Base-by-base conservation (phyloP, 2,329 filamentous ascomycete species). In the Fusarium annulatum region DNA sequence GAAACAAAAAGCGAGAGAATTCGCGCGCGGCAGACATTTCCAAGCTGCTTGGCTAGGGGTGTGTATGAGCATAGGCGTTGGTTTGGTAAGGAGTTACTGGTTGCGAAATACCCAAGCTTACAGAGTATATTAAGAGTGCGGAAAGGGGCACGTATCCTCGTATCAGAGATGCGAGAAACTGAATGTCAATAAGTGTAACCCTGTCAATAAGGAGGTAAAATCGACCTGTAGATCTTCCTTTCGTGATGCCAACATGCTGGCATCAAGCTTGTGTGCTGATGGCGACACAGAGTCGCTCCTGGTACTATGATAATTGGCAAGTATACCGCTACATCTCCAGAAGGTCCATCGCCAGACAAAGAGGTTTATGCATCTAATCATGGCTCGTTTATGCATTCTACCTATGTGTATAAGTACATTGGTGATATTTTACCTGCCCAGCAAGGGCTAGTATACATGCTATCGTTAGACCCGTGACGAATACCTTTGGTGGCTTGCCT, bases 1-100 rank as follows among this genome's bases (percentile, higher is more conserved):
- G 88, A 68, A 80, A 85, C 45, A 86, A 88, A 74, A 89, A 86
- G 79, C 86, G 86, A 34, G 88, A 89, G 75, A 88, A 87, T 64
- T 89, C 88, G 19, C 84, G 89, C 9, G 85, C 91, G 82, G 88
- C 84, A 26, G 88, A 90, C 77, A 83, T 90, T 55, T 70, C 84
- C 65, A 88, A 86, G 79, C 79, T 90, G 45, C 81, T 89, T 9
- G 74, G 79, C 49, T 84, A 74, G 34, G 28, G 14, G 36, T 7
- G 21, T 41, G 15, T 28, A 7, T 52, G 6, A 51, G 23, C 30
- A 12, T 28, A 16, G 64, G 55, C 45, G 49, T 69, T 61, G 36
- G 30, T 58, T 60, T 45, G 33, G 30, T 23, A 21, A 18, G 41
- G 34, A 49, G 42, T 64, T 45, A 21, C 21, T 26, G 34, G 28